Evolutionary conservation across 2,329 filamentous ascomycete genomes (phyloP), one percentile per base, ranked within the genome.

Genomic region (Beauveria sp.): DNA sequence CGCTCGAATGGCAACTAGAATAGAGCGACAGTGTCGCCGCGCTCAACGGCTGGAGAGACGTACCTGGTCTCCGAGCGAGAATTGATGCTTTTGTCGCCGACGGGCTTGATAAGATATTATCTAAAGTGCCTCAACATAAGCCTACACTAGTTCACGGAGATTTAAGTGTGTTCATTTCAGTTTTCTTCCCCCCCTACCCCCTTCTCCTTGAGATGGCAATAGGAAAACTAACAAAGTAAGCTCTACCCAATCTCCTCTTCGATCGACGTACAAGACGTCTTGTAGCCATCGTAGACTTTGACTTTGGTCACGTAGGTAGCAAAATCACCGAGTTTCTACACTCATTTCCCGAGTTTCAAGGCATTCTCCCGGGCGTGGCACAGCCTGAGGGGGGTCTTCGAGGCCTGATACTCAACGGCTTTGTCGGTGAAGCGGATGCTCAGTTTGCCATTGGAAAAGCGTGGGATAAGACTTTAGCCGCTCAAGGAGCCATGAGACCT

Each of bases 91-190:
- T 58, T 14, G 18, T 62, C 24, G 22, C 46, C 26, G 28, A 26
- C 16, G 48, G 53, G 1, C 22, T 59, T 10, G 53, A 53, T 20
- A 1, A 28, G 6, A 3, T 59, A 16, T 14, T 62, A 26, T 34
- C 48, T 2, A 28, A 20, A 12, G 20, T 62, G 3, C 61, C 61
- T 8, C 26, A 49, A 31, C 20, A 59, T 5, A 46, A 50, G 10
- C 46, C 42, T 12, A 52, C 53, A 14, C 40, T 62, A 2, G 54
- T 62, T 12, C 61, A 62, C 43, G 61, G 61, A 5, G 61, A 62
- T 60, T 42, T 56, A 18, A 56, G 50, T 55, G 34, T 8, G 60
- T 48, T 42, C 10, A 16, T 43, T 43, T 24, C 16, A 6, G 4
- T 34, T 46, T 9, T 28, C 26, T 8, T 28, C 26, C 9, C 3